phyloP scores from a whole-genome alignment of 1,139 yeast genomes.

The Hansenula anomala region DNA sequence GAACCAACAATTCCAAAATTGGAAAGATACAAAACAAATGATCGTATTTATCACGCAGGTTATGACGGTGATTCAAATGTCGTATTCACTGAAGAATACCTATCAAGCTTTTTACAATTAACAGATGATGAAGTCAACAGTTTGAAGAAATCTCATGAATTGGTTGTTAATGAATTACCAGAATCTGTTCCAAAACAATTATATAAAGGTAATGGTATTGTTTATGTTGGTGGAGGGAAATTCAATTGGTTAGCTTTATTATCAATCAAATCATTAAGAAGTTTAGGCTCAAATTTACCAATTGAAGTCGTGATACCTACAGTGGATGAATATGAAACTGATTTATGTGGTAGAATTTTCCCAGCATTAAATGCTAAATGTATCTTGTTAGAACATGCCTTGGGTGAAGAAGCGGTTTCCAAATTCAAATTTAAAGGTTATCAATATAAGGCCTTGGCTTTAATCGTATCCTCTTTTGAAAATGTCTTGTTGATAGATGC shows the following conservation, averaged over 20 bases:
- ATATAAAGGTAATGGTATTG: slow-evolving; percentile 71
- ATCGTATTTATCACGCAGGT: slow-evolving; percentile 46
- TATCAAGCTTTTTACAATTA: slow-evolving; percentile 50
- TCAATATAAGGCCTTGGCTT: slow-evolving; percentile 74
- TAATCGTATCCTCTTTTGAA: slow-evolving; percentile 72
- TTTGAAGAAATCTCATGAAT: slow-evolving; percentile 47
- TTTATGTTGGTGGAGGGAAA: slow-evolving; percentile 77
- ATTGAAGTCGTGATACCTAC: slow-evolving; percentile 75
- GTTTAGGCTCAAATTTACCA: slow-evolving; percentile 61
- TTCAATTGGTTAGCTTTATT: slow-evolving; percentile 69
- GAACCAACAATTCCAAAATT: slow-evolving; percentile 33
- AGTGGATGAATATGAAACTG: slow-evolving; percentile 62
- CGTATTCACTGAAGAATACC: slow-evolving; percentile 38
- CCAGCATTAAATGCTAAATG: slow-evolving; percentile 71
- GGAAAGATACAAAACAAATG: slow-evolving; percentile 31
- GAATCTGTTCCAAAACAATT: slow-evolving; percentile 38
- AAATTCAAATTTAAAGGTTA: slow-evolving; percentile 61
- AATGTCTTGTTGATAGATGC: slow-evolving; percentile 74
- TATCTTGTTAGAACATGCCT: slow-evolving; percentile 52
- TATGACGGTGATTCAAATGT: slow-evolving; percentile 34
- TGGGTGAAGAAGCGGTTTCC: slow-evolving; percentile 40
- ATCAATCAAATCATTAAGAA: slow-evolving; percentile 60
- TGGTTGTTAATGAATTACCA: slow-evolving; percentile 49
- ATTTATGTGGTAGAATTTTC: slow-evolving; percentile 57
- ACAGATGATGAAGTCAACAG: slow-evolving; percentile 39